Evolutionary conservation across 306 rosid genomes (phyloP).

Genomic region (Potentilla sterilis): DNA sequence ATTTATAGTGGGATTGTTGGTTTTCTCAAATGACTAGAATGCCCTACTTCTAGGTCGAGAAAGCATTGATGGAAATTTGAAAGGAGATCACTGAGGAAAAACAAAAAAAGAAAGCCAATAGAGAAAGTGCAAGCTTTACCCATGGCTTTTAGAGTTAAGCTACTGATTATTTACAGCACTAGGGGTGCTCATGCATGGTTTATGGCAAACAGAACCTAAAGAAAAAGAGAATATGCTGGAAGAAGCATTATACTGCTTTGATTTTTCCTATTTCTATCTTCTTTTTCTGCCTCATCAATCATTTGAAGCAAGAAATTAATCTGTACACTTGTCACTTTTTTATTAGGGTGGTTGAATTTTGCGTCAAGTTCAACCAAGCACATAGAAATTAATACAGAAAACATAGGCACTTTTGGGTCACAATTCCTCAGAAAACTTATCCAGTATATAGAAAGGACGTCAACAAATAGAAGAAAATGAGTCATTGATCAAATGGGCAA

Average conservation of each 20-base stretch:
- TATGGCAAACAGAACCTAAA: background rate
- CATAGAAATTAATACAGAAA: background rate
- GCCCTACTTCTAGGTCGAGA: background rate
- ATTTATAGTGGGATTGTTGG: conserved; percentile 40
- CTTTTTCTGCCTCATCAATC: background rate
- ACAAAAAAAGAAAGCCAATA: background rate
- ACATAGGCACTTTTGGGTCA: background rate
- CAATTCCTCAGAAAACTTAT: background rate
- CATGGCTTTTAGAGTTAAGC: background rate
- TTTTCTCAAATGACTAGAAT: background rate
- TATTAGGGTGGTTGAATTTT: background rate
- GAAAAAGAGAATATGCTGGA: background rate
- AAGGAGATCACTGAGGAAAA: background rate
- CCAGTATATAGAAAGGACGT: background rate
- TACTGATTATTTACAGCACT: background rate
- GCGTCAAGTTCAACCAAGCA: background rate
- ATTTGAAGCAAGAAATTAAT: background rate
- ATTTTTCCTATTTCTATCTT: background rate
- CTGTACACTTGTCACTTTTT: background rate
- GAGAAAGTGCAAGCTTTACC: background rate
- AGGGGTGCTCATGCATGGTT: background rate
- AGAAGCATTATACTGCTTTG: background rate
- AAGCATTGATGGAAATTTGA: background rate
- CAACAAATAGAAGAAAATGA: background rate
- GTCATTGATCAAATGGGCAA: background rate